Base-by-base conservation (phyloP, 2,329 filamentous ascomycete species). In the Furcasterigmium sp. region DNA sequence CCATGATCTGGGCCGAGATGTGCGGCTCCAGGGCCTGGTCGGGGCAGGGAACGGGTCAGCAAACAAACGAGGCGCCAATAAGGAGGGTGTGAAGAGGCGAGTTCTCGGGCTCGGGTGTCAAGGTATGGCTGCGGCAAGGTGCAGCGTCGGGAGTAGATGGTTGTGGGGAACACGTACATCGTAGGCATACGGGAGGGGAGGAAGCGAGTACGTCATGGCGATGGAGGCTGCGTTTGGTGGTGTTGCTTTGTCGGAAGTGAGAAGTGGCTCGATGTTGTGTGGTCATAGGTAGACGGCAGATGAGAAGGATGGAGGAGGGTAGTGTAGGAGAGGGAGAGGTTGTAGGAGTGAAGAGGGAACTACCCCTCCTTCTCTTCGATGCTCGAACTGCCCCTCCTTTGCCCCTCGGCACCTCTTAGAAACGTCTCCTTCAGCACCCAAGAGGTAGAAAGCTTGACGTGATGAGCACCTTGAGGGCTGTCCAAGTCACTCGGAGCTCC, bases 1-100 rank as follows among this genome's bases (percentile, higher is more conserved):
- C 80, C 86, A 91, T 91, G 63, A 89, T 91, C 61, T 88, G 78
- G 53, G 70, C 72, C 26, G 84, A 87, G 68, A 91, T 89, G 66
- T 81, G 76, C 9, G 84, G 84, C 62, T 87, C 83, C 39, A 87
- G 70, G 26, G 83, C 84, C 80, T 85, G 50, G n/a, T n/a, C n/a
- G n/a, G n/a, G n/a, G n/a, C n/a, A 4, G 18, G 11, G 32, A n/a
- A n/a, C n/a, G 4, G 11, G 32, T 35, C 15, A 35, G 32, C 32
- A 35, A 35, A 35, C 32, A 35, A 17, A n/a, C n/a, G n/a, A n/a
- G n/a, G 18, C 17, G 29, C 14, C n/a, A n/a, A n/a, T 14, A 7
- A 9, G 29, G 29, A 32, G 29, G 29, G 29, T 29, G 11, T 13
- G 29, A 7, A 32, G 8, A n/a, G n/a, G n/a, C n/a, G n/a, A n/a